Percentiles rank a stretch among this genome's conserved stretches.
These are phyloP conservation scores for Pistacia vera DNA, from an alignment of 345 rosid genomes.

Conservation along the genomic window DNA sequence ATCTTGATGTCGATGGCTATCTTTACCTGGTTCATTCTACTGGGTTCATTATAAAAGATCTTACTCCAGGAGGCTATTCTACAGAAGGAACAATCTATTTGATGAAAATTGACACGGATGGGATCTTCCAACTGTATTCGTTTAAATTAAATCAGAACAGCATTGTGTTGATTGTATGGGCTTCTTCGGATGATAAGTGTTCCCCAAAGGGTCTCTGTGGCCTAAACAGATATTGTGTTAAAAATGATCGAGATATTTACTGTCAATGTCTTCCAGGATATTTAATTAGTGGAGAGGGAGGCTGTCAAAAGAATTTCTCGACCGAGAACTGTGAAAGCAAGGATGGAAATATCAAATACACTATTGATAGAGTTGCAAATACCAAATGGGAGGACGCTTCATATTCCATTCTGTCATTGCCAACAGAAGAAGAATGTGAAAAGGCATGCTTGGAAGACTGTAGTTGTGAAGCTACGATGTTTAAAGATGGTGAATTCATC, in stretches of 20 bases:
- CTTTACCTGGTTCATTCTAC: conserved; percentile 19
- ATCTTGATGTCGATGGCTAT: conserved; percentile 26
- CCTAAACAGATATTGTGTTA: neutral
- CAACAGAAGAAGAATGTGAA: neutral
- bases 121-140: conserved; percentile 25
- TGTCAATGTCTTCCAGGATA: conserved; percentile 26
- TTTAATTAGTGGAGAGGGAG: neutral
- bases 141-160: neutral
- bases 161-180: neutral
- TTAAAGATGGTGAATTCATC: conserved; percentile 16
- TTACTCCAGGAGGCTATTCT: conserved; percentile 4
- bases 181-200: neutral
- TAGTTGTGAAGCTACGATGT: conserved; percentile 23
- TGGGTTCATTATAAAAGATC: neutral
- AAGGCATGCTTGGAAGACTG: conserved; percentile 23
- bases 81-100: neutral
- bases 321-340: neutral
- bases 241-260: neutral
- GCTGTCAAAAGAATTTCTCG: conserved; percentile 12
- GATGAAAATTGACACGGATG: conserved; percentile 20
- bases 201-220: neutral
- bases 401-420: neutral
- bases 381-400: neutral
- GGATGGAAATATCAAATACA: neutral
- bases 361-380: neutral